Evolutionary conservation across 495 filamentous ascomycete species (phyloP), one percentile per base, ranked within the genome.

Genomic region (Hyphodiscus hymeniophilus): DNA sequence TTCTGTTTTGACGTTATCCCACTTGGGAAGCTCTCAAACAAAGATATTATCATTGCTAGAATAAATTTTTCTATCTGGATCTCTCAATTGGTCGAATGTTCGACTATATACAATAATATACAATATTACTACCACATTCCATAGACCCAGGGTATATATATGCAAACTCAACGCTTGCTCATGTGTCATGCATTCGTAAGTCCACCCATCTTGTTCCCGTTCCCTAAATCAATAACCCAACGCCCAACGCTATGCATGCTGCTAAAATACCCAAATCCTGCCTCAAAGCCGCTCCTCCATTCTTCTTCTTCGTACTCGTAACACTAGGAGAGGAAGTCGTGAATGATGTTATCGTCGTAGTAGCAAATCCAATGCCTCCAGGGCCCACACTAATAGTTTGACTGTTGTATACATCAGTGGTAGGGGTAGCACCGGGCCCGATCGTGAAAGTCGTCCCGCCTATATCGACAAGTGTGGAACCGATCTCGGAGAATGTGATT

Each of bases 331-430:
- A 2, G 7, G 48, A 20, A 10, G 30, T 20, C 16, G 33, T 34
- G 11, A 34, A 12, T 1, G 3, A 41, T 7, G 33, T 34, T 8
- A 23, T 46, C 33, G 56, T 55, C 3, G 48, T 55, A 11, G 51
- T 41, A 17, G 45, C 38, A 32, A 55, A 59, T 21, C 52, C 51
- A 30, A 55, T 44, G 3, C 48, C 56, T 10, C 42, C 32, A 7
- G 56, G 52, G 13, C 51, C 56, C 18, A 59, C 24, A 33, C 26
- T 52, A 16, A 59, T 50, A 0, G 56, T 55, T 48, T 55, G 48
- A 11, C 56, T 45, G 34, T 52, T 50, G 38, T 40, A 43, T 13
- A 52, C 35, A 23, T 44, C 44, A 1, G 51, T 59, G 0, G 52
- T 55, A 8, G 34, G 26, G 16, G 10, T 42, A 1, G 52, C 47